phyloP scores from a whole-genome alignment of 305 asterid genomes.

The Rubia peregrina region DNA sequence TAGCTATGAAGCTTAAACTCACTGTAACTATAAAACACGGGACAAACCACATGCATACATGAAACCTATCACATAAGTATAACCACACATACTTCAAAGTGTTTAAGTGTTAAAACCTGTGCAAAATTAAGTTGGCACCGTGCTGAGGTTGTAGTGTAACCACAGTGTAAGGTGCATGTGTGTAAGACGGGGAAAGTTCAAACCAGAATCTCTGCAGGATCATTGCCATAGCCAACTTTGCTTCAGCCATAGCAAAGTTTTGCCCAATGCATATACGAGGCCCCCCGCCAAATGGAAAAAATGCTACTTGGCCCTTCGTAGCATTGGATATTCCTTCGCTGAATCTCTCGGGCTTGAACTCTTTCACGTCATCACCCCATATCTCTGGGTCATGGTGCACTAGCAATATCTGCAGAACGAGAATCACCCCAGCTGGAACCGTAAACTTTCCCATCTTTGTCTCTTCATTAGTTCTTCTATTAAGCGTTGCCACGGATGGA shows the following conservation, averaged over 20 bases:
- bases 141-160: constrained; percentile 9
- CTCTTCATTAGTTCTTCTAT: constrained; percentile 18
- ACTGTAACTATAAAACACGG: background rate
- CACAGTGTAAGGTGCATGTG: constrained; percentile 4
- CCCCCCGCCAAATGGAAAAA: constrained; percentile 19
- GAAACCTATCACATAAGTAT: background rate
- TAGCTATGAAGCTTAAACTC: background rate
- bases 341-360: constrained; percentile 45
- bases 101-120: background rate
- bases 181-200: constrained; percentile 10
- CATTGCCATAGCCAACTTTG: constrained; percentile 15
- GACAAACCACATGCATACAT: background rate
- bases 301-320: constrained; percentile 21
- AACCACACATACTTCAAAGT: background rate
- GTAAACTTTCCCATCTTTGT: constrained; percentile 19
- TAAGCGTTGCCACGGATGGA: constrained; percentile 21
- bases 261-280: constrained; percentile 23
- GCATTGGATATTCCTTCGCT: constrained; percentile 40
- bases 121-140: constrained; percentile 10
- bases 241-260: constrained; percentile 20
- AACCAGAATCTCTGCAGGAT: constrained; percentile 8
- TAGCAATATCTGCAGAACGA: constrained; percentile 17
- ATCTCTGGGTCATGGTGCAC: constrained; percentile 25
- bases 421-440: constrained; percentile 29
- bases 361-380: constrained; percentile 47